Evolutionary conservation across 441 rosid genomes (phyloP).

Genomic region (Populus hybrid): DNA sequence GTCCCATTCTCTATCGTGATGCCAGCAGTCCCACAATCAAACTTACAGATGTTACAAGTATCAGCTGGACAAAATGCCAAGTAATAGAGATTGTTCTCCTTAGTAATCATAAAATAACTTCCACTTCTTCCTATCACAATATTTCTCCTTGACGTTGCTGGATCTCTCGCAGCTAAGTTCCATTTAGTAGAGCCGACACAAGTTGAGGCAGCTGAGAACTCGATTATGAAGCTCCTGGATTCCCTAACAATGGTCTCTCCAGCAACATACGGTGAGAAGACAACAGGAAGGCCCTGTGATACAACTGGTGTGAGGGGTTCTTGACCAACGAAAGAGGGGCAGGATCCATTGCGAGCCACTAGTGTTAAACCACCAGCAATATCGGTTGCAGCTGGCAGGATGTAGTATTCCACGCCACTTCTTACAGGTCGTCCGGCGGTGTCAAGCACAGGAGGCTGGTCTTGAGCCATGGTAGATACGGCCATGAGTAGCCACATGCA

Average conservation of each 20-base stretch:
- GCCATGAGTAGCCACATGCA: conserved; percentile 10
- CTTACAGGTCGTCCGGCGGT: conserved; percentile 9
- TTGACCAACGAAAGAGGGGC: neutral
- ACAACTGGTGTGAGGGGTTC: neutral
- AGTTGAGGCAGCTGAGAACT: neutral
- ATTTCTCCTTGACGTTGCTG: conserved; percentile 2
- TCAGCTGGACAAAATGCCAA: conserved; percentile 12
- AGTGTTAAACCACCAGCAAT: conserved; percentile 11
- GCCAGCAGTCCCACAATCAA: conserved; percentile 9
- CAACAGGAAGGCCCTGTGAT: conserved; percentile 1
- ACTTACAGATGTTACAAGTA: neutral
- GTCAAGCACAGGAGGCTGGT: conserved; percentile 16
- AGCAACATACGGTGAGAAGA: neutral
- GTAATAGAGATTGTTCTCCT: neutral
- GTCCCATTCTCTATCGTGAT: conserved; percentile 6
- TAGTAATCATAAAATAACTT: neutral
- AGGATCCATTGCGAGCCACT: neutral
- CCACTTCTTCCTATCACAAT: neutral
- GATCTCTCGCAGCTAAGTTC: conserved; percentile 7
- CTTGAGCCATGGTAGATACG: conserved; percentile 13
- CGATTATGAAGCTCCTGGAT: neutral
- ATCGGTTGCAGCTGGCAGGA: conserved; percentile 17
- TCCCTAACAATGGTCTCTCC: conserved; percentile 14
- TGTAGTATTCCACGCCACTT: conserved; percentile 1
- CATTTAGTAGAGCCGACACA: conserved; percentile 6